A percentile compares a stretch with the other conserved stretches of the same genome.
phyloP scores from a whole-genome alignment of 2,329 filamentous ascomycete species.

The Blastomyces gilchristii region DNA sequence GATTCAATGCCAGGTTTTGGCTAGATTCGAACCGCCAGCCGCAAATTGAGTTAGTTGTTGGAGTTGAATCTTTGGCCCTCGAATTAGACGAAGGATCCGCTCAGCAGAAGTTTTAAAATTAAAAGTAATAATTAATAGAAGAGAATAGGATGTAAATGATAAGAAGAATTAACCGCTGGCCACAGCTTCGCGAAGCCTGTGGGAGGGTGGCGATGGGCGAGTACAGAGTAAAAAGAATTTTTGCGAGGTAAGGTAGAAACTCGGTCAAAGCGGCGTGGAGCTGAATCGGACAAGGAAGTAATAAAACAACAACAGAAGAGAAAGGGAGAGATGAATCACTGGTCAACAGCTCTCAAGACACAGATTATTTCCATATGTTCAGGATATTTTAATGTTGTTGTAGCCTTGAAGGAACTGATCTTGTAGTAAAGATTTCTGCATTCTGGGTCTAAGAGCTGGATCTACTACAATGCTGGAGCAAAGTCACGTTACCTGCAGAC shows the following conservation, averaged over 20 bases:
- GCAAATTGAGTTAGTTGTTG: conserved; percentile 1
- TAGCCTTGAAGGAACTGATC: background rate
- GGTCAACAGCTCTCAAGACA: background rate
- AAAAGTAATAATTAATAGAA: conserved; percentile 2
- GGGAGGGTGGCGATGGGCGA: conserved; percentile 4
- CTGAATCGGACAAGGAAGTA: background rate
- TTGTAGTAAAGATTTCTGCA: background rate
- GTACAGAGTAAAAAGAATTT: conserved; percentile 3
- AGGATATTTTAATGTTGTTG: background rate
- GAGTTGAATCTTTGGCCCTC: background rate
- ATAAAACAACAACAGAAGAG: background rate
- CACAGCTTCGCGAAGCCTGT: background rate
- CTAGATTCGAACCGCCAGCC: background rate
- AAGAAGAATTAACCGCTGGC: background rate
- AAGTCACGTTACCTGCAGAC: background rate
- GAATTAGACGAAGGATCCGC: conserved; percentile 4
- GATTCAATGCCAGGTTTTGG: background rate
- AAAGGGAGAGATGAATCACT: background rate
- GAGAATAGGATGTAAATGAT: background rate
- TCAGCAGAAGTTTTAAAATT: conserved; percentile 4
- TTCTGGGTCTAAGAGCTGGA: background rate
- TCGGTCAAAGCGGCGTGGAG: conserved; percentile 1
- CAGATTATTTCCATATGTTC: background rate
- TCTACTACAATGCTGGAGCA: background rate
- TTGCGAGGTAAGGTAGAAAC: conserved; percentile 5